Conservation (phyloP, 768 basidiomycete genomes). For the Mycena rebaudengoi region DNA sequence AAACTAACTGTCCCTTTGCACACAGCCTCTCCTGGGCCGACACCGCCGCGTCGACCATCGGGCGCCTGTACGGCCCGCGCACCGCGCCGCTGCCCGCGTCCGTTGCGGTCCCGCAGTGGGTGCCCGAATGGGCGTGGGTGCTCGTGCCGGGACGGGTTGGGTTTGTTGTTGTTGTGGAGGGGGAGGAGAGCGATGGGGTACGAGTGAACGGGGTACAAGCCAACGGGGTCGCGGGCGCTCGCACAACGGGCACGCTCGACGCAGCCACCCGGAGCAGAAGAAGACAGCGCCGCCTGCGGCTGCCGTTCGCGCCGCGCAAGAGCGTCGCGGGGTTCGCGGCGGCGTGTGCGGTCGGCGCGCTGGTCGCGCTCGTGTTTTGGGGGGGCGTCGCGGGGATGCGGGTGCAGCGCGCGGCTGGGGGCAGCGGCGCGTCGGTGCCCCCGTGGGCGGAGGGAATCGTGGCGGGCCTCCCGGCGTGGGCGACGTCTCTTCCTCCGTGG, state of each 20-base stretch:
- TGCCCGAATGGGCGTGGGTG: slow-evolving; percentile 31
- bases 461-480: slow-evolving; percentile 12
- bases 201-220: no score
- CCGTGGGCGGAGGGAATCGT: slow-evolving; percentile 32
- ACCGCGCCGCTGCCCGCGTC: slow-evolving; percentile 68
- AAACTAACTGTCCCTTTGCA: no score
- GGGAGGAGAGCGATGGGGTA: neutral
- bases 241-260: neutral
- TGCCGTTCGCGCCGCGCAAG: slow-evolving; percentile 33
- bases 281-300: slow-evolving; percentile 14
- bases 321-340: slow-evolving; percentile 31
- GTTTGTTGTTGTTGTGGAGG: neutral
- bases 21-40: slow-evolving; percentile 95
- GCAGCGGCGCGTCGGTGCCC: slow-evolving; percentile 14
- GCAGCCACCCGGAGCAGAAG: neutral
- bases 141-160: neutral
- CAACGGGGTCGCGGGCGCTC: no score
- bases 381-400: slow-evolving; percentile 29
- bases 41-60: slow-evolving; percentile 91
- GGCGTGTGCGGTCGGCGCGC: slow-evolving; percentile 23
- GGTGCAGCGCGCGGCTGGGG: no score
- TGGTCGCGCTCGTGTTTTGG: slow-evolving; percentile 26
- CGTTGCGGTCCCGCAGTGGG: slow-evolving; percentile 45
- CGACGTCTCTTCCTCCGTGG: neutral
- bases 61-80: slow-evolving; percentile 80